A percentile compares a stretch with the other conserved stretches of the same genome.
These are phyloP conservation scores for Suillus ampliporus DNA, from an alignment of 768 basidiomycete genomes.

Conservation along the genomic window DNA sequence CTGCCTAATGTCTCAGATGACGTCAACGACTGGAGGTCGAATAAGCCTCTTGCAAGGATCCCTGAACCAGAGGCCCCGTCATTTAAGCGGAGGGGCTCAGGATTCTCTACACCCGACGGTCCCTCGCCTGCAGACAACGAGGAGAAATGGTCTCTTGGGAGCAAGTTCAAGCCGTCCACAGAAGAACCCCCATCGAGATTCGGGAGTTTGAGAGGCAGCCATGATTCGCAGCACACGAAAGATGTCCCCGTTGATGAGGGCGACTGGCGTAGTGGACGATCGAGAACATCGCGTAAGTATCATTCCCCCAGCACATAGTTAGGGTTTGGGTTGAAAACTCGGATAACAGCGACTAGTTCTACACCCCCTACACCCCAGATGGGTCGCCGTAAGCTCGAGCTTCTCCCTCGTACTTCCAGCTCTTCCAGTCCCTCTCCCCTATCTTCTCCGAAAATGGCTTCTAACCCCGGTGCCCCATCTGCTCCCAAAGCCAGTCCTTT, in stretches of 20 bases:
- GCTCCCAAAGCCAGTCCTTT: constrained; percentile 75
- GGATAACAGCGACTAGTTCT: constrained; percentile 61
- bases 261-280: constrained; percentile 71
- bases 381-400: constrained; percentile 79
- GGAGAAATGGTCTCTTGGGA: constrained; percentile 77
- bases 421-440: constrained; percentile 78
- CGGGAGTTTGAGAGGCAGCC: constrained; percentile 53
- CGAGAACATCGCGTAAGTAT: constrained; percentile 65
- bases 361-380: constrained; percentile 85
- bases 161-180: constrained; percentile 68
- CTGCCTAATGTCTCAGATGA: constrained; percentile 62
- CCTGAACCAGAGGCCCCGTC: constrained; percentile 53
- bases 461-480: constrained; percentile 44
- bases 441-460: constrained; percentile 75
- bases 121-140: constrained; percentile 72
- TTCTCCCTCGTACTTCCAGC: constrained; percentile 77
- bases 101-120: constrained; percentile 52
- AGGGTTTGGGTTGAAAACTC: constrained; percentile 19
- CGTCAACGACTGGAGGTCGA: constrained; percentile 75
- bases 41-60: constrained; percentile 44
- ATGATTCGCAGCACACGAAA: constrained; percentile 60
- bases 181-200: constrained; percentile 48
- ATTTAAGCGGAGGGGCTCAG: constrained; percentile 62
- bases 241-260: constrained; percentile 58
- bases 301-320: constrained; percentile 13